These are phyloP conservation scores for Penicillium brevicompactum DNA, from an alignment of 2,329 filamentous ascomycete species.

Conservation along the genomic window DNA sequence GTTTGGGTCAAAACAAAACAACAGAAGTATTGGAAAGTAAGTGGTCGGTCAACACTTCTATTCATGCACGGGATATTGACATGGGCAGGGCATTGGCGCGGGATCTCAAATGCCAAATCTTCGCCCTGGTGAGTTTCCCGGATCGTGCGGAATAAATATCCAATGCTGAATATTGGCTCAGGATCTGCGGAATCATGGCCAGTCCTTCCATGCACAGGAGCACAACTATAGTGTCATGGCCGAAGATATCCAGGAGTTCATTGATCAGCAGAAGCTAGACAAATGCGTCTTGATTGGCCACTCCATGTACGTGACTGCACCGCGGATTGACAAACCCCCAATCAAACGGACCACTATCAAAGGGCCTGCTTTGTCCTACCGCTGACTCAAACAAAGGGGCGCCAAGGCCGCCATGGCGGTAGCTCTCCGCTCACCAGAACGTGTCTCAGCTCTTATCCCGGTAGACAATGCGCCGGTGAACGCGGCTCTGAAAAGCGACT, in stretches of 20 bases:
- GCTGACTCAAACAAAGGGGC: conserved; percentile 59
- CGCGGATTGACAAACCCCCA: background rate
- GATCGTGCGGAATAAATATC: background rate
- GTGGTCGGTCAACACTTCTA: conserved; percentile 31
- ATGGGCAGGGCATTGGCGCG: conserved; percentile 67
- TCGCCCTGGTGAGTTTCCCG: conserved; percentile 66
- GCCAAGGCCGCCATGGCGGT: conserved; percentile 91
- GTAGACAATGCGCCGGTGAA: conserved; percentile 94
- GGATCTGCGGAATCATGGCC: conserved; percentile 92
- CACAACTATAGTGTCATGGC: conserved; percentile 87
- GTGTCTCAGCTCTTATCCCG: conserved; percentile 71
- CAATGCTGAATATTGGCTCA: conserved; percentile 36
- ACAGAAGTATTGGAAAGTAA: conserved; percentile 91
- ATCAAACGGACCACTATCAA: background rate
- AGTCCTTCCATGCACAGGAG: conserved; percentile 73
- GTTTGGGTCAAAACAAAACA: conserved; percentile 95
- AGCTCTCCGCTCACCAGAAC: conserved; percentile 69
- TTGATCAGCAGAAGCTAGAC: conserved; percentile 68
- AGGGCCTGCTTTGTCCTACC: background rate
- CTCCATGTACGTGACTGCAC: conserved; percentile 68
- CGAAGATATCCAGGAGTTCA: conserved; percentile 78
- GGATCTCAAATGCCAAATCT: conserved; percentile 78
- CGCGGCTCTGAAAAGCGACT: conserved; percentile 71
- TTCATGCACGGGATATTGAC: background rate
- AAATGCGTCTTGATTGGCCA: conserved; percentile 83